Base-by-base conservation (phyloP, 1,284 basidiomycete genomes). In the Mycosarcoma maydis region DNA sequence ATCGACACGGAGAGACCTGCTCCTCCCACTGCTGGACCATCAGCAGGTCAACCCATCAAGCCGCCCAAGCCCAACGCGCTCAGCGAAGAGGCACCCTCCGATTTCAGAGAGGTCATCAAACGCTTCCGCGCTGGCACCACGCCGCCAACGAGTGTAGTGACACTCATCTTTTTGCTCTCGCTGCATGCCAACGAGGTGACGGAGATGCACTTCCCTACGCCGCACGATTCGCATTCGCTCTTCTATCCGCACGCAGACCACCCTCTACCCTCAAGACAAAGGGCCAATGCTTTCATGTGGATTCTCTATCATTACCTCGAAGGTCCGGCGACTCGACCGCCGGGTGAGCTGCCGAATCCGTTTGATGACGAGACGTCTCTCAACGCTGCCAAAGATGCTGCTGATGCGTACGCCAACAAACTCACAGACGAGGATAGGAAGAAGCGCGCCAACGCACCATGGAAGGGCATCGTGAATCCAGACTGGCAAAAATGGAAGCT, bases 1-100 rank as follows among this genome's bases (percentile, higher is more conserved):
- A 85, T 93, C 40, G 87, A 89, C 24, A 86, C 86, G 60, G 93
- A 95, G 79, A 84, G 70, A 17, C 74, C 77, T 19, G 72, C 70
- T 16, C 58, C 69, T 16, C 65, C 76, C 0, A 77, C 77, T 10
- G 72, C 70, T 3, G 74, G 71, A 2, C 59, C 72, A 11, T 67
- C 69, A 10, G 72, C 69, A 6, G 65, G 65, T 14, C 72, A 73
- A 38, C 53, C 61, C 5, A 34, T 56, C 46, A 58, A 51, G 44
- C 46, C 41, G 17, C 68, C 52, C 17, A 72, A 67, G 44, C 56
- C 57, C 3, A 73, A 66, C 30, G 53, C 58, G 14, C 71, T 70
- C 20, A 73, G 71, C 42, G 74, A 77, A 33, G 77, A 76, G 46
- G 76, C 75, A 2, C 76, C 76, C 3, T 54, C 57, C 3, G 76